Conservation (phyloP, 495 filamentous ascomycete species). For the Annulohypoxylon maeteangense region DNA sequence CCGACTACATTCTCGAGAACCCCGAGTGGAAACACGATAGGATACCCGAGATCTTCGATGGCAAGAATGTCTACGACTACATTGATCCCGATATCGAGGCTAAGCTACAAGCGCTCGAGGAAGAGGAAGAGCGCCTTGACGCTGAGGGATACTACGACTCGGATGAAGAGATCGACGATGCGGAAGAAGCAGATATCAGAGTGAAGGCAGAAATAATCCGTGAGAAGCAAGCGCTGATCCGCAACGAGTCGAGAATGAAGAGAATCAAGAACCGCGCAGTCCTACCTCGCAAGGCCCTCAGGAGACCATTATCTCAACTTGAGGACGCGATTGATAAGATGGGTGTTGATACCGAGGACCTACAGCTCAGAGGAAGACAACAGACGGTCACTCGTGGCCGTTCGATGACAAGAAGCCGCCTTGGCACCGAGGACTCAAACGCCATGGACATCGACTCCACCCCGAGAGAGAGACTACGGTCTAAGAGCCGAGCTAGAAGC, state of each 20-base stretch:
- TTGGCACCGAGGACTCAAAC: slow-evolving; percentile 66
- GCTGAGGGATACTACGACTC: slow-evolving; percentile 61
- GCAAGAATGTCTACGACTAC: slow-evolving; percentile 96
- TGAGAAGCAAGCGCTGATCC: slow-evolving; percentile 86
- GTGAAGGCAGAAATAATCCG: slow-evolving; percentile 95
- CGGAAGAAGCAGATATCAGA: slow-evolving; percentile 83
- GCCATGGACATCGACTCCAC: slow-evolving; percentile 89
- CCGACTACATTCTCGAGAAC: slow-evolving; percentile 84
- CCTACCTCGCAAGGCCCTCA: slow-evolving; percentile 81
- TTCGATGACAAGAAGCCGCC: slow-evolving; percentile 59
- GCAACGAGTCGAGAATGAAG: slow-evolving; percentile 90
- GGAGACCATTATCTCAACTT: slow-evolving; percentile 83
- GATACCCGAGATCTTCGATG: slow-evolving; percentile 90
- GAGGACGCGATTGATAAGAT: slow-evolving; percentile 83
- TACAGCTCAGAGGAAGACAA: slow-evolving; percentile 75
- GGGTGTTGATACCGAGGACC: slow-evolving; percentile 82
- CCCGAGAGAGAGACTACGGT: slow-evolving; percentile 70
- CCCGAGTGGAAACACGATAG: slow-evolving; percentile 95
- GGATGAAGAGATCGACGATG: slow-evolving; percentile 75
- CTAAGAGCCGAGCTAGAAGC: slow-evolving; percentile 82
- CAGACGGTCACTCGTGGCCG: slow-evolving; percentile 70
- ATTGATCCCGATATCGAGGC: slow-evolving; percentile 96
- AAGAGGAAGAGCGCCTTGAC: slow-evolving; percentile 91
- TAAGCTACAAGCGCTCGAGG: slow-evolving; percentile 89
- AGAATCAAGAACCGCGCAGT: slow-evolving; percentile 93